A percentile compares a stretch with the other conserved stretches of the same genome.
Evolutionary conservation across 495 filamentous ascomycete species (phyloP).

Genomic region (Sporormia fimetaria): DNA sequence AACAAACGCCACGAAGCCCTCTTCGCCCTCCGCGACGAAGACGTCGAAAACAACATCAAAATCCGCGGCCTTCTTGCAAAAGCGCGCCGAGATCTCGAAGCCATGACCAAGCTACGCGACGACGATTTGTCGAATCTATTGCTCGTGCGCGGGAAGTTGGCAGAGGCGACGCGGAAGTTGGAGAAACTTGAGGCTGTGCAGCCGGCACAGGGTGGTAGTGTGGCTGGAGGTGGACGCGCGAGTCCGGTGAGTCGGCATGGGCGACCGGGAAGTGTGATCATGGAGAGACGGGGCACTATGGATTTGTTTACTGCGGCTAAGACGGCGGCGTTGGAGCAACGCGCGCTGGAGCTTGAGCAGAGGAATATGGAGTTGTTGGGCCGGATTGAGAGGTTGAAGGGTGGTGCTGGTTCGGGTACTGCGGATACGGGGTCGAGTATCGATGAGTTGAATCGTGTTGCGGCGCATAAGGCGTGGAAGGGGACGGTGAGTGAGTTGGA

Average conservation of each 20-base stretch:
- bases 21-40: constrained; percentile 30
- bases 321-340: constrained; percentile 29
- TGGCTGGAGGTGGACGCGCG: constrained; percentile 3
- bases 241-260: constrained; percentile 1
- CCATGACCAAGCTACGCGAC: constrained; percentile 28
- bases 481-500: constrained; percentile 21
- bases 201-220: neutral
- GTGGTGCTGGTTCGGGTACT: constrained; percentile 6
- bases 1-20: constrained; percentile 28
- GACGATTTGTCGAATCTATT: constrained; percentile 30
- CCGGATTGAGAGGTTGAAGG: constrained; percentile 12
- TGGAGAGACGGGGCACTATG: constrained; percentile 22
- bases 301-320: constrained; percentile 30
- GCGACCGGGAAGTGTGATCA: constrained; percentile 12
- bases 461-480: constrained; percentile 23
- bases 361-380: constrained; percentile 23
- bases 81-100: constrained; percentile 27
- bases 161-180: constrained; percentile 25
- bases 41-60: constrained; percentile 30
- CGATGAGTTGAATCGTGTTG: constrained; percentile 15
- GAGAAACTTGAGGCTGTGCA: constrained; percentile 10
- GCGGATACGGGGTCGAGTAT: no score
- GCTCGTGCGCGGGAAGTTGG: constrained; percentile 25
- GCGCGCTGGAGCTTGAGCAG: constrained; percentile 29
- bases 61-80: constrained; percentile 29